These are phyloP conservation scores for Luzula sylvatica DNA, from an alignment of 176 grass and related monocot species.

Conservation along the genomic window DNA sequence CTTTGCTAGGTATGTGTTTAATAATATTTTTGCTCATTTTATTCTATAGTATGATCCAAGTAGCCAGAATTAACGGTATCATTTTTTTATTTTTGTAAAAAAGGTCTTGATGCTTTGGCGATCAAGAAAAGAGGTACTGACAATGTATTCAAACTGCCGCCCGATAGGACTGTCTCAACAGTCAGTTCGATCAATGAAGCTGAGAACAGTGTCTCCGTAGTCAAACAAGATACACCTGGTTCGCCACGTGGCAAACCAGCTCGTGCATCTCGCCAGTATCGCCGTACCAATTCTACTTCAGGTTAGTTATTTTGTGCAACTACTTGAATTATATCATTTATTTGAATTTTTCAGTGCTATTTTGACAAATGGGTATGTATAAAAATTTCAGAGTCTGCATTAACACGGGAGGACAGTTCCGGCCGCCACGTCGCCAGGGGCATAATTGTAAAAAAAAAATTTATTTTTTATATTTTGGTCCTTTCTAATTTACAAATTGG, in stretches of 20 bases:
- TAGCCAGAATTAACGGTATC: neutral
- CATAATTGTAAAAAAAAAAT: no score
- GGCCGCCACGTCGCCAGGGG: no score
- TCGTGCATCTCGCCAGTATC: conserved; percentile 39
- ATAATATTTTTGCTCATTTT: neutral
- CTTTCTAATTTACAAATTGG: no score
- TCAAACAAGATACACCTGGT: conserved; percentile 21
- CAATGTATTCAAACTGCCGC: conserved; percentile 44
- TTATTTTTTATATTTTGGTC: no score
- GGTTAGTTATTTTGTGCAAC: conserved; percentile 25
- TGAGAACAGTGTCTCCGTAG: conserved; percentile 26
- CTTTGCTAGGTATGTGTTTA: conserved; percentile 50
- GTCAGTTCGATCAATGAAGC: conserved; percentile 59
- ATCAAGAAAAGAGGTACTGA: conserved; percentile 40
- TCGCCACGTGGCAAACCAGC: conserved; percentile 8
- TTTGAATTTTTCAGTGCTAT: neutral
- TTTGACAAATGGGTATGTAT: neutral
- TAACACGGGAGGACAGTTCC: conserved; percentile 25
- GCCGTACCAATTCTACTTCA: conserved; percentile 34
- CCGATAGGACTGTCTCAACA: conserved; percentile 28
- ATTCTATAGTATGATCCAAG: no score
- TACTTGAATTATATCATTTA: no score
- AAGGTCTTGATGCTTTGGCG: conserved; percentile 77
- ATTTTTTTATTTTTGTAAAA: conserved; percentile 20
- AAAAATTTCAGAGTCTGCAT: conserved; percentile 38